Base-by-base conservation (phyloP, 2,329 filamentous ascomycete genomes). In the Ceratocystiopsis sp. region DNA sequence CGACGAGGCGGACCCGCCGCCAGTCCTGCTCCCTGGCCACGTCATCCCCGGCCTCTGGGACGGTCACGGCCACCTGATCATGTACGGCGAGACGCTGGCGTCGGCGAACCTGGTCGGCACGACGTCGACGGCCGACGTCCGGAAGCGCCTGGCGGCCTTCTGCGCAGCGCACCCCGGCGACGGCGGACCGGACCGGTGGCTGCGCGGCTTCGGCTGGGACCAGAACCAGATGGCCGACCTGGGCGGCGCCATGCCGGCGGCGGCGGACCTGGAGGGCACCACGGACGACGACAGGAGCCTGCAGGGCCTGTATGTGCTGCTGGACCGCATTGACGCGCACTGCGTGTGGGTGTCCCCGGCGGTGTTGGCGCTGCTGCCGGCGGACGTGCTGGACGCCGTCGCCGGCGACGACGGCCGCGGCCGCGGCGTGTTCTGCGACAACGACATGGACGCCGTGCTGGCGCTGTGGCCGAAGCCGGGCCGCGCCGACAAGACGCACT, bases 401-500 rank as follows among this genome's bases (percentile, higher is more conserved):
- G 66, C 71, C 42, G 55, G 66, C 3, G 65, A 71, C 44, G 60
- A 72, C 25, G 19, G 19, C 4, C 77, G 78, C 0, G 75, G 75
- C 0, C 65, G 69, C 52, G 78, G 79, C 37, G 77, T 83, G 11
- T 82, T 83, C 51, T 84, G 79, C 53, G 78, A 84, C 56, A 82
- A 82, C 53, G 78, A 78, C 19, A 80, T 82, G 69, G 73, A 78
- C 37, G 56, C 78, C 41, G 65, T 80, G 34, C 61, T 65, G 45
- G 58, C 63, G 2, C 51, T 71, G 16, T 78, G 74, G 62, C 76
- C 77, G 2, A 67, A 68, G 45, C 73, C 75, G 0, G 62, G 61
- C 38, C 57, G 56, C 6, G 62, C 63, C n/a, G 66, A 64, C 49
- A 78, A 74, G 52, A 62, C 64, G 6, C 57, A 55, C 19, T 76